Conservation (phyloP, 495 filamentous ascomycete species). For the Aspergillus sclerotioniger region DNA sequence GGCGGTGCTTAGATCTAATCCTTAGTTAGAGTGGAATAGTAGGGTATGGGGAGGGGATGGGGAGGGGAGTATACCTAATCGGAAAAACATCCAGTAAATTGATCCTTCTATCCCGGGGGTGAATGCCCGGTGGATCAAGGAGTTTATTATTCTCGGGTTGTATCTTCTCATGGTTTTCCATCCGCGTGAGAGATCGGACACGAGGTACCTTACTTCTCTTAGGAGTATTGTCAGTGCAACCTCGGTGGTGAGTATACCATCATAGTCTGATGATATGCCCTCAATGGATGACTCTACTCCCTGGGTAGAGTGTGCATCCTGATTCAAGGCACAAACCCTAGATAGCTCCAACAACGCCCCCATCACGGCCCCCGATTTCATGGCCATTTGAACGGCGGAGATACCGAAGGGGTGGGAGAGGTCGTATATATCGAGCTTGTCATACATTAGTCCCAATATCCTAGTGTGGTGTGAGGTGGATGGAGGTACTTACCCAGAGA, state of each 20-base stretch:
- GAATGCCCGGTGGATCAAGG: slow-evolving; percentile 18
- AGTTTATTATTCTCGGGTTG: slow-evolving; percentile 10
- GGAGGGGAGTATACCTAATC: slow-evolving; percentile 25
- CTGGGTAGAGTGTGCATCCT: too few species aligned
- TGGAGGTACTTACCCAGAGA: slow-evolving; percentile 37
- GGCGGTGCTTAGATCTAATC: slow-evolving; percentile 25
- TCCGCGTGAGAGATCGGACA: slow-evolving; percentile 14
- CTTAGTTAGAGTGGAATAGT: not conserved
- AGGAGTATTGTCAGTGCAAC: slow-evolving; percentile 17
- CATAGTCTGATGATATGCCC: too few species aligned
- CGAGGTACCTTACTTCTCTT: slow-evolving; percentile 13
- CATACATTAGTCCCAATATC: not conserved
- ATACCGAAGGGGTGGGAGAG: slow-evolving; percentile 34
- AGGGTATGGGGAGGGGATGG: not conserved
- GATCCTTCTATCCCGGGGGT: slow-evolving; percentile 24
- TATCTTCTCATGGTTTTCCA: slow-evolving; percentile 16
- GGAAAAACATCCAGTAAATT: slow-evolving; percentile 37
- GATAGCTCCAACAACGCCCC: slow-evolving; percentile 27
- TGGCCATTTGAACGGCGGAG: slow-evolving; percentile 28
- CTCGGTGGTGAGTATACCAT: too few species aligned
- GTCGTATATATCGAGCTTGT: slow-evolving; percentile 35
- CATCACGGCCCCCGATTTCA: slow-evolving; percentile 21
- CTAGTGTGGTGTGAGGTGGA: not conserved
- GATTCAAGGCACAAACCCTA: too few species aligned
- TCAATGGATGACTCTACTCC: too few species aligned